Evolutionary conservation across 495 filamentous ascomycete genomes (phyloP).

Genomic region (Aspergillus nidulans): DNA sequence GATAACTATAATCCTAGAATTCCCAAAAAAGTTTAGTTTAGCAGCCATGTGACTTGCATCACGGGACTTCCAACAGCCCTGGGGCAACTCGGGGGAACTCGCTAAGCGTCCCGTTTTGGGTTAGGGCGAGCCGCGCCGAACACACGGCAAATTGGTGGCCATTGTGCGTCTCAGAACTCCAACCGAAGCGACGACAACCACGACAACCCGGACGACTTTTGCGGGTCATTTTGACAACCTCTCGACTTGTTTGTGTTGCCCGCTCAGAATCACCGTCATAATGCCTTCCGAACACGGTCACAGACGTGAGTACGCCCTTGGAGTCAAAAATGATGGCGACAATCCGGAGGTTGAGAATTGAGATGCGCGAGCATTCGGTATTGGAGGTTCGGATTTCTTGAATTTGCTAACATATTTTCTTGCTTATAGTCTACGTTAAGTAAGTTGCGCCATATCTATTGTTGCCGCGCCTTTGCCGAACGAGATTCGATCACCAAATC

Average conservation of each 20-base stretch:
- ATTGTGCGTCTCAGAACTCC: constrained; percentile 34
- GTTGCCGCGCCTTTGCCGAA: constrained; percentile 24
- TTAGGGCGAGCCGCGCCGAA: constrained; percentile 37
- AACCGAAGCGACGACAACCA: constrained; percentile 49
- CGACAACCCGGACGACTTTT: constrained; percentile 48
- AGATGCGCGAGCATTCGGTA: constrained; percentile 6
- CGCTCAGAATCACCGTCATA: constrained; percentile 53
- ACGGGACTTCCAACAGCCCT: constrained; percentile 42
- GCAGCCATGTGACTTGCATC: constrained; percentile 32
- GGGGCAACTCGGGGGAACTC: constrained; percentile 23
- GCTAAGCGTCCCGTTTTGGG: constrained; percentile 37
- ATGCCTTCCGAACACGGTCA: constrained; percentile 83
- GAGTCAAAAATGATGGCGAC: constrained; percentile 1
- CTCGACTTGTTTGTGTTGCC: constrained; percentile 48
- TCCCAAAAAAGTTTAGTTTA: constrained; percentile 14
- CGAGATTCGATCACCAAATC: constrained; percentile 6
- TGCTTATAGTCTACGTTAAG: constrained; percentile 81
- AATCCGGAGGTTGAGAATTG: background rate
- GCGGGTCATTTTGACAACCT: constrained; percentile 42
- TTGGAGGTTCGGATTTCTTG: background rate
- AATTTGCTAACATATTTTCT: constrained; percentile 33
- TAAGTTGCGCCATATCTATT: constrained; percentile 49
- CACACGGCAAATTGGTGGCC: constrained; percentile 40
- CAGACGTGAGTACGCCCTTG: constrained; percentile 62
- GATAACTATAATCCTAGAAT: constrained; percentile 13